Percentiles rank a stretch among this genome's conserved stretches.
Evolutionary conservation across 768 basidiomycete species (phyloP).

Genomic region (Sporobolomyces roseus): DNA sequence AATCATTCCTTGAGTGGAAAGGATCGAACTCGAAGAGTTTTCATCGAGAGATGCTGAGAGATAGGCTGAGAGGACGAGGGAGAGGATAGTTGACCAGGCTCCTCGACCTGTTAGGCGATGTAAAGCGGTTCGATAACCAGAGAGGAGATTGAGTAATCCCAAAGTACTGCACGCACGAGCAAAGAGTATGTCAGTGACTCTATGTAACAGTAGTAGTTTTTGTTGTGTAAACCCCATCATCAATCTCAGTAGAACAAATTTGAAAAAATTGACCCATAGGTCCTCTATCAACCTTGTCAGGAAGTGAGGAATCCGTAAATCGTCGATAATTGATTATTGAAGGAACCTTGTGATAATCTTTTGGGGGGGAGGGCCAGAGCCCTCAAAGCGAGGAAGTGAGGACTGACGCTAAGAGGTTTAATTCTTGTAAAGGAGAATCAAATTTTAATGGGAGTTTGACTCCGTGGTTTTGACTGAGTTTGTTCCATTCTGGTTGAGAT

Average conservation of each 20-base stretch:
- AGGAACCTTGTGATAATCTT: constrained; percentile 11
- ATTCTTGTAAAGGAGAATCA: constrained; percentile 64
- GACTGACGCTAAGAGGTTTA: constrained; percentile 65
- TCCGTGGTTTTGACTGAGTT: constrained; percentile 54
- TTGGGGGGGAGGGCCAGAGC: not conserved
- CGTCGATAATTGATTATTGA: not conserved
- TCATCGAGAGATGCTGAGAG: constrained; percentile 55
- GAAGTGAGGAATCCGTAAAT: not conserved
- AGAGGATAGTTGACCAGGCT: constrained; percentile 77
- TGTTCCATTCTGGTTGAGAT: not conserved
- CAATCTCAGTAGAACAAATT: constrained; percentile 26
- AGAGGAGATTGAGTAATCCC: constrained; percentile 66
- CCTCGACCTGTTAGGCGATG: constrained; percentile 70
- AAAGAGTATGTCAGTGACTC: not conserved
- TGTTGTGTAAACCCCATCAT: constrained; percentile 5
- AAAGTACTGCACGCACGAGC: constrained; percentile 5
- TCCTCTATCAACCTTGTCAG: constrained; percentile 5
- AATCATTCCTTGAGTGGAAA: constrained; percentile 56
- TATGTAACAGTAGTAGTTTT: not conserved
- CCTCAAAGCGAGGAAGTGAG: not conserved
- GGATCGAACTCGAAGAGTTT: constrained; percentile 53
- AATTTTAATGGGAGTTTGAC: constrained; percentile 75
- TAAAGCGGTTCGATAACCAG: constrained; percentile 71
- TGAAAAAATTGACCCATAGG: constrained; percentile 15
- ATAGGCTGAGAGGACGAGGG: constrained; percentile 67